Evolutionary conservation across 202 grass and related monocot genomes (phyloP), one percentile per base, ranked within the genome.

Genomic region (Zizania palustris): DNA sequence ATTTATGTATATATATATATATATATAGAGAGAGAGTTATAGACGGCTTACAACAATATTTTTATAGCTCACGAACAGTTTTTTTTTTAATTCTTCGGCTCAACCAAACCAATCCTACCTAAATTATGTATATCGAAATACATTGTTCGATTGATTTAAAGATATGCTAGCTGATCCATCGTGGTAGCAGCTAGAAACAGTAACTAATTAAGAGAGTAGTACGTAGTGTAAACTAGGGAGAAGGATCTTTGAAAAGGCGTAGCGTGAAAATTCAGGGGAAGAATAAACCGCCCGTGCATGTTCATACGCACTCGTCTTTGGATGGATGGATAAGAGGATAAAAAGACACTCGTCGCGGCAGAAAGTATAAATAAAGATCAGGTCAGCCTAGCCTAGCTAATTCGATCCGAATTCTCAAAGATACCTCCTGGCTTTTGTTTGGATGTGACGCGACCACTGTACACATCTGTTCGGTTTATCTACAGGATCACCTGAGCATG

Each of bases 271-370:
- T 42, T 7, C 4, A 42, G 40, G 39, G 45, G 14, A 49, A n/a
- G 67, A 69, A 28, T 36, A 50, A 16, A 41, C 63, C 4, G 11
- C 4, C 6, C 22, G 40, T 71, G 46, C 22, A 55, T 71, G 46
- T 53, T 19, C 34, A 34, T 40, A 37, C 34, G 11, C 12, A 71
- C 46, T 10, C 65, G 44, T 28, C 63, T 71, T 8, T 39, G 48
- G 69, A 20, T 35, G 48, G 69, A 20, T 35, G 69, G 67, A 71
- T 71, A 71, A 71, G 69, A 54, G 4, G 69, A 71, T 55, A 71
- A 54, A 71, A 71, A 71, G 69, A 9, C 55, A 38, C 7, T 36
- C 38, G 67, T 34, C 8, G 11, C 44, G 28, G 2, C 46, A 18
- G 15, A n/a, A 71, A 12, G 33, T 11, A 50, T 54, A 71, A 38